Conservation (phyloP, 176 grass and related monocot genomes). For the Oryza meridionalis region DNA sequence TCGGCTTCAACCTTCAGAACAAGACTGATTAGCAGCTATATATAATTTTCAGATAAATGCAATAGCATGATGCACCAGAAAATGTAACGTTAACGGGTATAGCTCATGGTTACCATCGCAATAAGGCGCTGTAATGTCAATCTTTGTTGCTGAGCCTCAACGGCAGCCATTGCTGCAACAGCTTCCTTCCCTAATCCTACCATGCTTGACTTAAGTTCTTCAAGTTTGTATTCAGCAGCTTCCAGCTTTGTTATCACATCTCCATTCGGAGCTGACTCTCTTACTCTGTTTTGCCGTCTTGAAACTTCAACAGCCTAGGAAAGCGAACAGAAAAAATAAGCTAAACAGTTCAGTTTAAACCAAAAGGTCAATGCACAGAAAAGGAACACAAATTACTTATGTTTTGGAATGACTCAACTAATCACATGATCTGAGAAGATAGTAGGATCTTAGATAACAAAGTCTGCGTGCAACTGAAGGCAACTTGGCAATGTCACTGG, state of each 20-base stretch:
- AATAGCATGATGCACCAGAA: not conserved
- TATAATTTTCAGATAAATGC: constrained; percentile 23
- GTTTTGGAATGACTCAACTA: constrained; percentile 6
- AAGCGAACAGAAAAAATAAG: not conserved
- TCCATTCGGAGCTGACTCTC: constrained; percentile 67
- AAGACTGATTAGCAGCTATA: constrained; percentile 28
- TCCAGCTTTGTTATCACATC: constrained; percentile 80
- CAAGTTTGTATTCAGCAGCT: constrained; percentile 86
- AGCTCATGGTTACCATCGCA: constrained; percentile 66
- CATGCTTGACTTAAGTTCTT: constrained; percentile 95
- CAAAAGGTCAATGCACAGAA: not conserved
- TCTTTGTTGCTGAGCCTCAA: constrained; percentile 91
- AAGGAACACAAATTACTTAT: not conserved
- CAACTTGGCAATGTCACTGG: not conserved
- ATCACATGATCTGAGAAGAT: constrained; percentile 6
- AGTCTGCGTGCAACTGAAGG: constrained; percentile 2
- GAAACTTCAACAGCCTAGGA: constrained; percentile 89
- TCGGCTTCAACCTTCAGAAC: constrained; percentile 79
- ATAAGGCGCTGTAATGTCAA: constrained; percentile 90
- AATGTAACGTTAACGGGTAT: not conserved
- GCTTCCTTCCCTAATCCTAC: constrained; percentile 84
- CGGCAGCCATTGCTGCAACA: constrained; percentile 82
- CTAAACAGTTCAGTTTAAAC: not conserved
- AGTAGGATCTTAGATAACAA: constrained; percentile 6
- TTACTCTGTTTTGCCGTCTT: constrained; percentile 77